A percentile compares a stretch with the other conserved stretches of the same genome.
Conservation (phyloP, 441 rosid species). For the Pelargonium cotyledonis region DNA sequence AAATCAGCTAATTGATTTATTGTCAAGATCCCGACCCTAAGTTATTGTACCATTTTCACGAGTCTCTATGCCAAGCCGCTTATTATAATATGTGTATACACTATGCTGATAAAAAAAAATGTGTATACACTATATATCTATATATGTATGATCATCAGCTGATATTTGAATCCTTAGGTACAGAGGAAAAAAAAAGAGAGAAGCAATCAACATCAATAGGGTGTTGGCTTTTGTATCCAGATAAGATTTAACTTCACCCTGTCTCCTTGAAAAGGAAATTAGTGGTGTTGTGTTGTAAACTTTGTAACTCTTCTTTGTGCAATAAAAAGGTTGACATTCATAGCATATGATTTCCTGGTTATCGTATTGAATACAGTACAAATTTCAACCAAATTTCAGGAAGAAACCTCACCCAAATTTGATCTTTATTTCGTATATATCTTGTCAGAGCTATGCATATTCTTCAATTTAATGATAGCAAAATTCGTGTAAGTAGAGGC, state of each 20-base stretch:
- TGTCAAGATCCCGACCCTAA: neutral
- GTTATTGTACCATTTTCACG: neutral
- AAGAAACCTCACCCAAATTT: too few relatives aligned
- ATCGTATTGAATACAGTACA: neutral
- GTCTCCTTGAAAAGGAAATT: constrained; percentile 23
- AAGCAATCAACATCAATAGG: neutral
- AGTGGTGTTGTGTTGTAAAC: constrained; percentile 23
- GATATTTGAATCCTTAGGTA: neutral
- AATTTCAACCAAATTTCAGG: too few relatives aligned
- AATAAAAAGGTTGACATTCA: neutral
- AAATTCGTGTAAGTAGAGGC: too few relatives aligned
- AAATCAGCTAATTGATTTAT: constrained; percentile 20
- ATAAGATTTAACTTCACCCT: constrained; percentile 17
- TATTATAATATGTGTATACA: neutral
- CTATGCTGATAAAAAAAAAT: too few relatives aligned
- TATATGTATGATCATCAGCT: neutral
- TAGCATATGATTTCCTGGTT: neutral
- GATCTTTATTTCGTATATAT: too few relatives aligned
- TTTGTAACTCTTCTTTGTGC: constrained; percentile 11
- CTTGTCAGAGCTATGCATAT: too few relatives aligned
- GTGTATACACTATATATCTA: too few relatives aligned
- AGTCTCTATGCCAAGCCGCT: neutral
- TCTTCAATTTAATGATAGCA: too few relatives aligned
- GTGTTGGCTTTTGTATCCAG: neutral
- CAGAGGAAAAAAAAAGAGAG: neutral